phyloP scores from a whole-genome alignment of 768 basidiomycete genomes.

The Pilatotrama ljubarskyi region DNA sequence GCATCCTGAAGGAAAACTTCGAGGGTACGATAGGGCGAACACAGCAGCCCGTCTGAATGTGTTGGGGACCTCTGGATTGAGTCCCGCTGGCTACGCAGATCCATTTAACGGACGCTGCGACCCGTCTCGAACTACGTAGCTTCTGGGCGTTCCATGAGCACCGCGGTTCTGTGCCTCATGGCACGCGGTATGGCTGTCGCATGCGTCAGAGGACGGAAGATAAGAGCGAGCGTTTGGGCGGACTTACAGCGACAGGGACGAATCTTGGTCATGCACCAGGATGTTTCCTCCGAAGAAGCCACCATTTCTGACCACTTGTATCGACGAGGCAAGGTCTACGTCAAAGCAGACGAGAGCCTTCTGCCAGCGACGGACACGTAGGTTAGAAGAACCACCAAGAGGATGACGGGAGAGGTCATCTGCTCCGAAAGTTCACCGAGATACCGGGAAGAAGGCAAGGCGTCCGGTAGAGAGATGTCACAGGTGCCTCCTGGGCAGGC shows the following conservation, averaged over 20 bases:
- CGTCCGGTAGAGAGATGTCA: too few species aligned
- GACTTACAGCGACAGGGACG: background rate
- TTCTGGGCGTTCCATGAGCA: background rate
- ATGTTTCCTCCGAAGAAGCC: background rate
- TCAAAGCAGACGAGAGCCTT: background rate
- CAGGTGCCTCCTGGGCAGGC: too few species aligned
- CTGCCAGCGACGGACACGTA: background rate
- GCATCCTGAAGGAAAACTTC: background rate
- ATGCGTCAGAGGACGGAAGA: background rate
- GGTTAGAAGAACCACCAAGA: background rate
- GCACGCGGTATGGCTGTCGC: background rate
- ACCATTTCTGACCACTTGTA: background rate
- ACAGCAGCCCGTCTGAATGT: background rate
- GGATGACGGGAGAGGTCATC: background rate
- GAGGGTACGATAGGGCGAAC: background rate
- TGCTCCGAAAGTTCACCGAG: slow-evolving; percentile 5
- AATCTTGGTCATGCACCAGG: background rate
- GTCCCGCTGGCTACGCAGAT: too few species aligned
- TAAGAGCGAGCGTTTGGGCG: slow-evolving; percentile 8
- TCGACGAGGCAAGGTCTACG: background rate
- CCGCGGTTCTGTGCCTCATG: background rate
- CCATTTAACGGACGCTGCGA: background rate
- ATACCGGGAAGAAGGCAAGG: too few species aligned
- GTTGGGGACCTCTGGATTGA: too few species aligned
- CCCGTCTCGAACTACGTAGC: background rate